Conservation (phyloP, 2,329 filamentous ascomycete species). For the Epichloe aotearoae region DNA sequence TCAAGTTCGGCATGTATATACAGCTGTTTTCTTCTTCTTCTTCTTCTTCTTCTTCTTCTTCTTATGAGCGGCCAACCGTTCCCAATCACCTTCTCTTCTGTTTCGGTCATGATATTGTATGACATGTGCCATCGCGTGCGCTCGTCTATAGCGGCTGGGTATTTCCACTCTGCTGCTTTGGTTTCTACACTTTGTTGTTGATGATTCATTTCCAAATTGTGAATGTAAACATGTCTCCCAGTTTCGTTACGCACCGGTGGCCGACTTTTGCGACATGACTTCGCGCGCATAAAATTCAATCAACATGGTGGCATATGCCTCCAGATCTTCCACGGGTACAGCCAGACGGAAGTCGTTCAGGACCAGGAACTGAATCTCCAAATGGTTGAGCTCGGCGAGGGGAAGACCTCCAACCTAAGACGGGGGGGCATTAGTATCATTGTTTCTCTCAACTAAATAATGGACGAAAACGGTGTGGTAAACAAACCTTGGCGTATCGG, state of each 20-base stretch:
- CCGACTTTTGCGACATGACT: conserved; percentile 39
- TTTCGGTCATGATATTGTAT: background rate
- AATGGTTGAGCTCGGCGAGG: conserved; percentile 81
- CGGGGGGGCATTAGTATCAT: conserved; percentile 9
- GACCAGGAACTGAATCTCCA: conserved; percentile 89
- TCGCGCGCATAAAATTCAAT: conserved; percentile 96
- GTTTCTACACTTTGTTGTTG: too few species aligned
- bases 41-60: background rate
- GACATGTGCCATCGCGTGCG: background rate
- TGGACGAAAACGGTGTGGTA: background rate
- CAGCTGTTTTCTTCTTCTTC: background rate
- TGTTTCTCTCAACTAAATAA: background rate
- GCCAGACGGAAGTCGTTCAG: conserved; percentile 93
- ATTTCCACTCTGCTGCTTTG: background rate
- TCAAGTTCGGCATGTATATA: background rate
- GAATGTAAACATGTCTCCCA: background rate
- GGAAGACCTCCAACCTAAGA: conserved; percentile 82
- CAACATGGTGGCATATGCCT: conserved; percentile 95
- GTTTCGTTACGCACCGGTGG: background rate
- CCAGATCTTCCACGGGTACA: conserved; percentile 86
- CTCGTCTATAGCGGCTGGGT: background rate
- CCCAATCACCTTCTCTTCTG: background rate
- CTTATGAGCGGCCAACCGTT: background rate
- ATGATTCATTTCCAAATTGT: too few species aligned
- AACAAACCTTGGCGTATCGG: conserved; percentile 86